Evolutionary conservation across 768 basidiomycete species (phyloP).

Genomic region (Mycena galopus): DNA sequence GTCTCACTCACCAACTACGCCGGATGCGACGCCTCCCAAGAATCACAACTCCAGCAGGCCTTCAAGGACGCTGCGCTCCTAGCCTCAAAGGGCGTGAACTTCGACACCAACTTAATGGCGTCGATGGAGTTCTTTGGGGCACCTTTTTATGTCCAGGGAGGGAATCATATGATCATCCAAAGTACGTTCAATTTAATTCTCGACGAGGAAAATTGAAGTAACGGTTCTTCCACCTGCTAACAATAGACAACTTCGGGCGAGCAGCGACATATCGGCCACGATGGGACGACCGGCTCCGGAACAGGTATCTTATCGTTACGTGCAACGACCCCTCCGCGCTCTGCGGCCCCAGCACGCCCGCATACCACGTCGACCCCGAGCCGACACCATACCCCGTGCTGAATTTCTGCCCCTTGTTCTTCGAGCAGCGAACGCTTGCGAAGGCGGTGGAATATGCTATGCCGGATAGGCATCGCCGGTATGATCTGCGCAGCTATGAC

Average conservation of each 20-base stretch:
- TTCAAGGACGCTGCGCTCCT: neutral
- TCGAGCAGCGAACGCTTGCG: neutral
- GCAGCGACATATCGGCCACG: neutral
- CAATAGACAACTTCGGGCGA: slow-evolving; percentile 4
- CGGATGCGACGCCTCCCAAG: neutral
- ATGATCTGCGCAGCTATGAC: slow-evolving; percentile 1
- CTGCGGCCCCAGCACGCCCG: neutral
- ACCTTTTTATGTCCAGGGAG: neutral
- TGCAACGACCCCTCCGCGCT: neutral
- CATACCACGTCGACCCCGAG: neutral
- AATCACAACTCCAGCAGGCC: neutral
- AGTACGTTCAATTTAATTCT: neutral
- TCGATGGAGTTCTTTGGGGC: slow-evolving; percentile 7
- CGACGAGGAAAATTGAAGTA: neutral
- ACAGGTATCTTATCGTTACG: neutral
- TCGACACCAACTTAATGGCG: neutral
- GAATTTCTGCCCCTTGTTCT: slow-evolving; percentile 1
- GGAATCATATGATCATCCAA: neutral
- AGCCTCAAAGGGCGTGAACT: neutral
- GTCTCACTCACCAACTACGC: neutral
- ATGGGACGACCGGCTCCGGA: neutral
- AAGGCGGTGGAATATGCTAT: neutral
- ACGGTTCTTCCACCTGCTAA: no score
- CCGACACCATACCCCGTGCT: neutral
- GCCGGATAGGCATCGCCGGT: neutral